Conservation (phyloP, 1,139 yeast species). For the Geotrichum europaeum region DNA sequence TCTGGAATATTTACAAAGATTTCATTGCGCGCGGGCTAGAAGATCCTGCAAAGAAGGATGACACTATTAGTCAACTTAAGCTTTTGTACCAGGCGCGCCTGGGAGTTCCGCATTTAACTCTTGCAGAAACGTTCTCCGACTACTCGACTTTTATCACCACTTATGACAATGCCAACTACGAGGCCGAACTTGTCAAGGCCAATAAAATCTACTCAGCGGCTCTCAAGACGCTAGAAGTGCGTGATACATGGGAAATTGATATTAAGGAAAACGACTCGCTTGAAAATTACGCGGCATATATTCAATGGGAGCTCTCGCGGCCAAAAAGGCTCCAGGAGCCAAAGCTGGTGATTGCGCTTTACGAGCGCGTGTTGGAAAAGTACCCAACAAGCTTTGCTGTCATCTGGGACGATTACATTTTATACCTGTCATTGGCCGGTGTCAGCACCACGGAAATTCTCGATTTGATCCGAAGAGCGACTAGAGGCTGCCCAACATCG, state of each 20-base stretch:
- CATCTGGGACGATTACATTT: slow-evolving; percentile 32
- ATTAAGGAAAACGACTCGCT: slow-evolving; percentile 19
- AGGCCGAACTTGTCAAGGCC: slow-evolving; percentile 38
- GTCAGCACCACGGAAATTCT: slow-evolving; percentile 7
- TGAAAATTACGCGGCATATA: slow-evolving; percentile 31
- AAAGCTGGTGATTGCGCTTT: slow-evolving; percentile 20
- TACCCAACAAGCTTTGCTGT: slow-evolving; percentile 21
- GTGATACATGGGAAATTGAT: slow-evolving; percentile 25
- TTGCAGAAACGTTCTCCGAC: slow-evolving; percentile 42
- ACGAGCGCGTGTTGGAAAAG: slow-evolving; percentile 25
- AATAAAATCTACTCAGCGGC: slow-evolving; percentile 37
- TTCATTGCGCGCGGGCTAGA: slow-evolving; percentile 12
- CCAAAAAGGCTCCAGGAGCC: slow-evolving; percentile 20
- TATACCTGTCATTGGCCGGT: slow-evolving; percentile 17
- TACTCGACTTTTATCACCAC: slow-evolving; percentile 43
- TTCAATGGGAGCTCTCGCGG: slow-evolving; percentile 27
- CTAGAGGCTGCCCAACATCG: slow-evolving; percentile 26
- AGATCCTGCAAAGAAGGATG: slow-evolving; percentile 17
- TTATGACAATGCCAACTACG: slow-evolving; percentile 35
- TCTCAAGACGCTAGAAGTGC: slow-evolving; percentile 23
- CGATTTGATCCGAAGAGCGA: slow-evolving; percentile 24
- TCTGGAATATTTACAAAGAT: slow-evolving; percentile 37
- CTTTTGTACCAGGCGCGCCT: slow-evolving; percentile 38
- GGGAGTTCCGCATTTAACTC: slow-evolving; percentile 39
- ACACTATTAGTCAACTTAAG: slow-evolving; percentile 23